Conservation (phyloP, 2,329 filamentous ascomycete species). For the Colletotrichum lupini region DNA sequence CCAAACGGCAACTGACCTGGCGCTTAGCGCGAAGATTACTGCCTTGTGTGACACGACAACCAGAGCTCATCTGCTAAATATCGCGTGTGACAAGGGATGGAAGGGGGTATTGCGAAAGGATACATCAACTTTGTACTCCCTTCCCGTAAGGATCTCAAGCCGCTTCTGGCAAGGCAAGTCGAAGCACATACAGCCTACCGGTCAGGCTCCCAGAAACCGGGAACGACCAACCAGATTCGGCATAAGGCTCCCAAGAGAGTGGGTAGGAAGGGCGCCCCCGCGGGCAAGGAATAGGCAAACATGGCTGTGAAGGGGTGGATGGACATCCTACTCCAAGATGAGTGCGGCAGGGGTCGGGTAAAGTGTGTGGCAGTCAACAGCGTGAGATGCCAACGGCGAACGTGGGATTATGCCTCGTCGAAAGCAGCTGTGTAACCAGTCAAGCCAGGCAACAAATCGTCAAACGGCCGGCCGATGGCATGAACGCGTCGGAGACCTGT, state of each 20-base stretch:
- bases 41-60: slow-evolving; percentile 12
- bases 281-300: slow-evolving; percentile 23
- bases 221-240: slow-evolving; percentile 21
- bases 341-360: neutral
- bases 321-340: neutral
- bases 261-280: slow-evolving; percentile 12
- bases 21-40: neutral
- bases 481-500: neutral
- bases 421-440: slow-evolving; percentile 9
- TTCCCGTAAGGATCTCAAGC: neutral
- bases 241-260: slow-evolving; percentile 1
- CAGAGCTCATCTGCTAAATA: neutral
- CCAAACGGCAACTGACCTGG: neutral
- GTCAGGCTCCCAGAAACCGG: slow-evolving; percentile 21
- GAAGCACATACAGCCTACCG: neutral
- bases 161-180: neutral
- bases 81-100: neutral
- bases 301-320: neutral
- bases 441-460: neutral
- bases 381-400: slow-evolving; percentile 2
- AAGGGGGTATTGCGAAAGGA: too few relatives aligned
- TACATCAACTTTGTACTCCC: neutral
- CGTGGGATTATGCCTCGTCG: slow-evolving; percentile 4
- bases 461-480: neutral
- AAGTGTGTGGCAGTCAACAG: neutral